A percentile compares a stretch with the other conserved stretches of the same genome.
phyloP scores from a whole-genome alignment of 176 grass and related monocot genomes.

The Hyparrhenia diplandra region DNA sequence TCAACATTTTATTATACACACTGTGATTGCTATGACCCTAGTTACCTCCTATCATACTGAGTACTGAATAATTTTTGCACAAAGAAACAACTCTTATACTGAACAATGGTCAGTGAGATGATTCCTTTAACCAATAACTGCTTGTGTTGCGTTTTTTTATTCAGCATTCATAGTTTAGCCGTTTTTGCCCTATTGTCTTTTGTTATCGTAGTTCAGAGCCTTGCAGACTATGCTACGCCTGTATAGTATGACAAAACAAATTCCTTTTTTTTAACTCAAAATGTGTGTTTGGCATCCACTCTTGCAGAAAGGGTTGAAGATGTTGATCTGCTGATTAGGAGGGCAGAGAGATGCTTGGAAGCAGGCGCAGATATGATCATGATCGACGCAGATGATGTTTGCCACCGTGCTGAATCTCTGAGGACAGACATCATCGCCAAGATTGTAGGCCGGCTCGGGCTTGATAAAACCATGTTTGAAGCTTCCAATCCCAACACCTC shows the following conservation, averaged over 20 bases:
- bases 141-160: background rate
- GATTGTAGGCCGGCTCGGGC: constrained; percentile 67
- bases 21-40: background rate
- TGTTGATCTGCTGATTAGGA: constrained; percentile 79
- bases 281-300: background rate
- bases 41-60: background rate
- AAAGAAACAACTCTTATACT: background rate
- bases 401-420: constrained; percentile 49
- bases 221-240: background rate
- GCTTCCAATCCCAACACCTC: constrained; percentile 50
- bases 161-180: background rate
- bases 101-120: background rate
- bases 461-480: constrained; percentile 95
- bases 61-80: background rate
- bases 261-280: background rate
- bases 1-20: background rate
- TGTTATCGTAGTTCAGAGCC: background rate
- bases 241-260: background rate
- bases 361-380: constrained; percentile 82
- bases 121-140: background rate
- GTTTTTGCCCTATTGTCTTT: background rate
- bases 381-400: constrained; percentile 77
- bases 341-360: constrained; percentile 87
- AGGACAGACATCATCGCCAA: constrained; percentile 67
- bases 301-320: constrained; percentile 71